Base-by-base conservation (phyloP, 805 yeast species). In the Candida rishiriensis region DNA sequence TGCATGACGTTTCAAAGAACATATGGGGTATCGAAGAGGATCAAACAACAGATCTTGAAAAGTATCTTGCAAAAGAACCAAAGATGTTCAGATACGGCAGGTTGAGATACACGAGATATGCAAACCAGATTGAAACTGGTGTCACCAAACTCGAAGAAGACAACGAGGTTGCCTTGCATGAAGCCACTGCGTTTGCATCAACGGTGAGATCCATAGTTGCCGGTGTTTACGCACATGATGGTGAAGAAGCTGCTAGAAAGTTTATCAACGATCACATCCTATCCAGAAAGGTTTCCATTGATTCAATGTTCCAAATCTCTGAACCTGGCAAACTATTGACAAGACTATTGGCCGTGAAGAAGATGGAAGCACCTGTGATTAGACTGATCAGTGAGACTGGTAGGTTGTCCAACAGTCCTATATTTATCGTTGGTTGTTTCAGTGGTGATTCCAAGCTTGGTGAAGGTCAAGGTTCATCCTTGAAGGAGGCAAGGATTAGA, bases 311-410 rank as follows among this genome's bases (percentile, higher is more conserved):
- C 65, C 79, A 78, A 56, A 88, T 93, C 63, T 80, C 78, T 54
- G 84, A 84, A 60, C 97, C 98, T 34, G 85, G 91, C 12, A 77
- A 93, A 62, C 93, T 90, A 61, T 72, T 93, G 47, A 76, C 88
- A 1, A 77, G 80, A 47, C 68, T 93, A 40, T 82, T 96, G 58
- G 82, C 79, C 44, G 80, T 90, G 51, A 85, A 90, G 60, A 77
- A 79, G 12, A 72, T 91, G 52, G 76, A 76, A 40, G 75, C 78
- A 16, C 97, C 97, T 28, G 76, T 85, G 5, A 82, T 89, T 38
- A 81, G 95, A 60, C 74, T 93, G 47, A 70, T 93, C 44, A 90
- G 96, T 30, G 99, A 93, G 67, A 85, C 96, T 28, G 99, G 99
- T 64, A 79, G 99, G 66, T 71, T 74, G 56, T 80, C 96, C 3